Evolutionary conservation across 192 early-diverging fungal species (phyloP), one percentile per base, ranked within the genome.

Genomic region (Lobosporangium transversale): DNA sequence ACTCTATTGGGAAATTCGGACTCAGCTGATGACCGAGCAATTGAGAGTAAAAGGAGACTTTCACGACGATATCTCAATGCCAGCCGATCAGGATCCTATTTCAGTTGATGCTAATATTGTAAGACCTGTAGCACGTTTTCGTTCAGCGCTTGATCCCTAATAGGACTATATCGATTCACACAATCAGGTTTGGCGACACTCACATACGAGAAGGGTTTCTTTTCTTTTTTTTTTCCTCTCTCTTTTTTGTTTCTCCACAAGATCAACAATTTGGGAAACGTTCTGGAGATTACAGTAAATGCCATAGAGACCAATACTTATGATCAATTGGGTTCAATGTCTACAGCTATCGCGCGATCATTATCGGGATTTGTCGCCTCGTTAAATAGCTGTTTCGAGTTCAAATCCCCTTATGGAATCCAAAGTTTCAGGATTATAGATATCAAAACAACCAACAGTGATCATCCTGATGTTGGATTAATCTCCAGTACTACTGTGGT

Each of bases 191-290:
- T 11, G 5, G 11, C 10, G 9, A 15, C 3, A 17, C 17, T 50
- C 15, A 18, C 0, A 4, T 45, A 15, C 15, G 4, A 20, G 18
- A 9, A 4, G 4, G 44, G 4, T 20, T 45, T 40, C 18, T 27
- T n/a, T 40, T 58, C 21, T 43, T 24, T 47, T 4, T 7, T 21
- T 14, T 47, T 7, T 23, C 7, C n/a, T n/a, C n/a, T n/a, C n/a
- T n/a, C n/a, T n/a, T n/a, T n/a, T n/a, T n/a, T n/a, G n/a, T n/a
- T n/a, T n/a, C n/a, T 18, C 1, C 27, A 47, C 17, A 37, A 74
- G 70, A 18, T 74, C 56, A 53, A 23, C 9, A 58, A 52, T 14
- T 24, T 76, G 31, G 73, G 73, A 4, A 76, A 54, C 48, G 73
- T 58, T 2, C 48, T 40, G 3, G 14, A 12, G 3, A 35, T 76